Evolutionary conservation across 768 basidiomycete species (phyloP).

Genomic region (Ramaria sp.): DNA sequence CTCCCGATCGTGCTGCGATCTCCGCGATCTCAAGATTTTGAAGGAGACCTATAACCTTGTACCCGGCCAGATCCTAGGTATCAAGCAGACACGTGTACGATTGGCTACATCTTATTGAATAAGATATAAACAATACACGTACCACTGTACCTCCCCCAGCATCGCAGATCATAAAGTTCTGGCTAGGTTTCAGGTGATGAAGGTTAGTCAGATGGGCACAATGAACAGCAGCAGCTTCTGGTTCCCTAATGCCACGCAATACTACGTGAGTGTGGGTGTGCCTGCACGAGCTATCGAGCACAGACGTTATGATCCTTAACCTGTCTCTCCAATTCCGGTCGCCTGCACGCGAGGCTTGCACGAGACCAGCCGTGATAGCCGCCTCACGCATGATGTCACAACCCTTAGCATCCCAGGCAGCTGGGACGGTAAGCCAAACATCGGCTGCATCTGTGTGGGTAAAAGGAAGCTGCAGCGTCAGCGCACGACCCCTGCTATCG

Average conservation of each 20-base stretch:
- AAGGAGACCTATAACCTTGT: conserved; percentile 68
- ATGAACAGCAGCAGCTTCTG: conserved; percentile 87
- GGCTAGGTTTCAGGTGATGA: conserved; percentile 67
- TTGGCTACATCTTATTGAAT: neutral
- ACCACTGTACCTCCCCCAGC: conserved; percentile 77
- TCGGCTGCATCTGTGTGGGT: conserved; percentile 57
- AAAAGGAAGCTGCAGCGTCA: conserved; percentile 3
- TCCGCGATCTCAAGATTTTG: conserved; percentile 84
- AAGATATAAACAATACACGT: conserved; percentile 16
- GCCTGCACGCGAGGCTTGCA: conserved; percentile 57
- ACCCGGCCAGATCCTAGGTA: conserved; percentile 32
- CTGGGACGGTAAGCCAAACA: conserved; percentile 80
- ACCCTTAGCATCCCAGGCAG: conserved; percentile 83
- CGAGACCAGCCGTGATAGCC: conserved; percentile 72
- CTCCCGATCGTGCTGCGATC: conserved; percentile 78
- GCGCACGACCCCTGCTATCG: neutral
- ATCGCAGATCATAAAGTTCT: conserved; percentile 89
- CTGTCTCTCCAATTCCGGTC: conserved; percentile 74
- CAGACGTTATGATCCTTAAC: conserved; percentile 67
- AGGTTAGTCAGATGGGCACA: conserved; percentile 74
- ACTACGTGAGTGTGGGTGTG: neutral
- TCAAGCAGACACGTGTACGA: conserved; percentile 11
- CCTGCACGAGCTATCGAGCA: conserved; percentile 1
- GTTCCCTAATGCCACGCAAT: conserved; percentile 32
- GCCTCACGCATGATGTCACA: conserved; percentile 81